Percentiles rank a stretch among this genome's conserved stretches.
phyloP scores from a whole-genome alignment of 768 basidiomycete genomes.

The Amanita jacksonii region DNA sequence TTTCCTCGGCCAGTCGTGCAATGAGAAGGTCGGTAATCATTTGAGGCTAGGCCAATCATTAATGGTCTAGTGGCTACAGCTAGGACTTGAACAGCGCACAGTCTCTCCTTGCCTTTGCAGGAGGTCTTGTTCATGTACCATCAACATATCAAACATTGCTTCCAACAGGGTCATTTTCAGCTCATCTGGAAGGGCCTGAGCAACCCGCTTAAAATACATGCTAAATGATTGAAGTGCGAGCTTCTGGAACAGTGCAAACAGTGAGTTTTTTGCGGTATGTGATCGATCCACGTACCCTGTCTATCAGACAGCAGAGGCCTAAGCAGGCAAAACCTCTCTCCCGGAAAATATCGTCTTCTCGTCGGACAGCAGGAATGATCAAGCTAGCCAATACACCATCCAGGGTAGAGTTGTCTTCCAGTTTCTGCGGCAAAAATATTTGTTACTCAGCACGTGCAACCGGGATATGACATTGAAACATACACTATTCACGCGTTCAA shows the following conservation, averaged over 20 bases:
- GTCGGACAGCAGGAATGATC: constrained; percentile 83
- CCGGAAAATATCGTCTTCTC: constrained; percentile 74
- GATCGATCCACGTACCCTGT: not conserved
- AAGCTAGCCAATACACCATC: constrained; percentile 78
- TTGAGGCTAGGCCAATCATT: constrained; percentile 21
- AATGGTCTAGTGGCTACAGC: not conserved
- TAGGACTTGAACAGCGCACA: constrained; percentile 19
- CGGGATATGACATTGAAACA: constrained; percentile 22
- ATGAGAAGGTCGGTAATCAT: constrained; percentile 39
- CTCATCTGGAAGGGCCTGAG: not conserved
- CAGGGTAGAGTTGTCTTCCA: constrained; percentile 72
- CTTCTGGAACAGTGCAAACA: constrained; percentile 24
- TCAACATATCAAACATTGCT: constrained; percentile 81
- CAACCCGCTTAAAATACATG: constrained; percentile 65
- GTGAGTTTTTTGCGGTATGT: not conserved
- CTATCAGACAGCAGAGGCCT: constrained; percentile 82
- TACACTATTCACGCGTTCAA: constrained; percentile 88
- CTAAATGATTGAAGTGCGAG: constrained; percentile 67
- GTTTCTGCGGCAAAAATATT: constrained; percentile 38
- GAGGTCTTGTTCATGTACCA: constrained; percentile 83
- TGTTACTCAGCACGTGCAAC: constrained; percentile 1
- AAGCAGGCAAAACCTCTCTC: constrained; percentile 76
- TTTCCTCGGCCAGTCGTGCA: constrained; percentile 50
- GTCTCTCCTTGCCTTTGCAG: constrained; percentile 40
- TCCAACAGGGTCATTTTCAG: constrained; percentile 75